Conservation (phyloP, 2,329 filamentous ascomycete genomes). For the Alternaria arborescens region DNA sequence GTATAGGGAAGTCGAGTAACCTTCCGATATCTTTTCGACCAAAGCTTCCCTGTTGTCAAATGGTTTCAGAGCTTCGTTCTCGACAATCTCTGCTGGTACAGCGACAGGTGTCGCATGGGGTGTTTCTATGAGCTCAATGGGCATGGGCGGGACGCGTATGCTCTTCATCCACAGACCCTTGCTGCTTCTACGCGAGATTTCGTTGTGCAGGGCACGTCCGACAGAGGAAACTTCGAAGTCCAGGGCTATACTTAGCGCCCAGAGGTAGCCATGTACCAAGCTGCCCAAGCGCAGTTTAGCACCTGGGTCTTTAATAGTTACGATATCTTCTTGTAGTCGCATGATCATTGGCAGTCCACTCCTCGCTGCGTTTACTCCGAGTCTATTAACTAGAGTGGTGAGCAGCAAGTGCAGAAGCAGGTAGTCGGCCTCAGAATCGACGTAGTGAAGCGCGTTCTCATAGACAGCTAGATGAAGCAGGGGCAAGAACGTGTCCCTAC, state of each 20-base stretch:
- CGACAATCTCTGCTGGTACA: constrained; percentile 37
- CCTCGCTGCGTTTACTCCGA: constrained; percentile 83
- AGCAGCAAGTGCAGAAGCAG: constrained; percentile 80
- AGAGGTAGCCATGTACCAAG: constrained; percentile 89
- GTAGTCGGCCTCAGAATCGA: constrained; percentile 73
- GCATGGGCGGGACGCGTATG: constrained; percentile 73
- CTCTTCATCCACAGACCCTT: constrained; percentile 82
- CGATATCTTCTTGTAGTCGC: constrained; percentile 84
- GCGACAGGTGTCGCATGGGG: constrained; percentile 35
- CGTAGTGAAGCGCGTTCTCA: constrained; percentile 77
- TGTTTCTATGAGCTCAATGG: constrained; percentile 65
- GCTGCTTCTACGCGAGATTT: constrained; percentile 76
- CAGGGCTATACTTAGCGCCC: constrained; percentile 79
- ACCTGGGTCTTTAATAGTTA: constrained; percentile 68
- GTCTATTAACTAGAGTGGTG: constrained; percentile 73
- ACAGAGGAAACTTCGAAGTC: constrained; percentile 75
- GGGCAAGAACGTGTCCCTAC: constrained; percentile 77
- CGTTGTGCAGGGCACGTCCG: constrained; percentile 75
- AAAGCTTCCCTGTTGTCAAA: constrained; percentile 78
- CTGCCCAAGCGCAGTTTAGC: constrained; percentile 83
- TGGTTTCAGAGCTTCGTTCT: constrained; percentile 64
- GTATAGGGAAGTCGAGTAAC: constrained; percentile 69
- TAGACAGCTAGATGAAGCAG: constrained; percentile 88
- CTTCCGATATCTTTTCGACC: constrained; percentile 75
- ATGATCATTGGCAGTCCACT: constrained; percentile 89